A percentile compares a stretch with the other conserved stretches of the same genome.
Evolutionary conservation across 2,329 filamentous ascomycete species (phyloP).

Genomic region (Colletotrichum endophyticum): DNA sequence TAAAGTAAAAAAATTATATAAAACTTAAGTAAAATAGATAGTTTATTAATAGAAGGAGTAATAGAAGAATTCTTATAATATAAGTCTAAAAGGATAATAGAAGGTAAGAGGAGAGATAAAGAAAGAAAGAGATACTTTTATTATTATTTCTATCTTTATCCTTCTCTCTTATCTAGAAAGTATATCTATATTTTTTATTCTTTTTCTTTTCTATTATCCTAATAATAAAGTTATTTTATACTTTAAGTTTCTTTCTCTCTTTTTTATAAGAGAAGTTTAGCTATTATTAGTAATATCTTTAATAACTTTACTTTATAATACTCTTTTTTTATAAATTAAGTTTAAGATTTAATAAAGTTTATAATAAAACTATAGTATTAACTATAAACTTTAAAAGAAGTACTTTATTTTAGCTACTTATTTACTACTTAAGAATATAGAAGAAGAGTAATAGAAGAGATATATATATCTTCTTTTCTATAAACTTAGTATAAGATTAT

Average conservation of each 20-base stretch:
- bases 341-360: background rate
- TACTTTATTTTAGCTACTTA: background rate
- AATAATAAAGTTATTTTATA: too few relatives aligned
- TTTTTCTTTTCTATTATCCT: background rate
- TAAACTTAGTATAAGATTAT: background rate
- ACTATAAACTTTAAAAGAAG: background rate
- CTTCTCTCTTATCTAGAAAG: background rate
- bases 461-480: background rate
- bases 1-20: background rate
- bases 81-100: background rate
- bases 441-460: background rate
- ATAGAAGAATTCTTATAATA: background rate
- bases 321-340: background rate
- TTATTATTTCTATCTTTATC: background rate
- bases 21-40: background rate
- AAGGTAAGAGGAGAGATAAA: background rate
- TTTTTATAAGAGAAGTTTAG: background rate
- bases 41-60: background rate
- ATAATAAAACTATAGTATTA: background rate
- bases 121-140: background rate
- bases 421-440: background rate
- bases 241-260: background rate
- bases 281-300: background rate
- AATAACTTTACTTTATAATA: background rate
- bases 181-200: background rate